Percentiles rank a stretch among this genome's conserved stretches.
Conservation (phyloP, 495 filamentous ascomycete genomes). For the Penicillium steckii region DNA sequence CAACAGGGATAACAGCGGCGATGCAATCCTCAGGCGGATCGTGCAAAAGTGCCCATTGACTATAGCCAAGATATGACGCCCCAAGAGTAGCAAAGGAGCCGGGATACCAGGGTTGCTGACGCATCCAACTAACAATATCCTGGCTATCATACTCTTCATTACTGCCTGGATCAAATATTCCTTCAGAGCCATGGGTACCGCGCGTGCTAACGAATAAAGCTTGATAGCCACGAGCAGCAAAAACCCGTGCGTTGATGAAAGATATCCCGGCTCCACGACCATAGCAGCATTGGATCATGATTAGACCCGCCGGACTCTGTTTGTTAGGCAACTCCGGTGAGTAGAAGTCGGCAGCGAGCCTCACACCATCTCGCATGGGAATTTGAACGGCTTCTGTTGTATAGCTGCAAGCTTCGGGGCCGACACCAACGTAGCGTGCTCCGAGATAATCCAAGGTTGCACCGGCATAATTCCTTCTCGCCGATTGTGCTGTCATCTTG, state of each 20-base stretch:
- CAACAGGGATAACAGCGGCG: slow-evolving; percentile 23
- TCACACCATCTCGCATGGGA: slow-evolving; percentile 25
- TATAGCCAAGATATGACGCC: slow-evolving; percentile 29
- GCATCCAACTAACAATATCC: slow-evolving; percentile 34
- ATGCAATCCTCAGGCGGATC: slow-evolving; percentile 26
- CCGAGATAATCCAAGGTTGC: slow-evolving; percentile 16
- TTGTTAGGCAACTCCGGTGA: slow-evolving; percentile 11
- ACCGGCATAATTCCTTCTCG: slow-evolving; percentile 7
- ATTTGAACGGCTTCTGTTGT: slow-evolving; percentile 21
- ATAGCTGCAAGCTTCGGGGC: slow-evolving; percentile 22
- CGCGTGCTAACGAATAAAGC: slow-evolving; percentile 31
- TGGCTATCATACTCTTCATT: slow-evolving; percentile 26
- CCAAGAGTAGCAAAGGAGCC: slow-evolving; percentile 32
- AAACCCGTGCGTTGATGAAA: slow-evolving; percentile 19
- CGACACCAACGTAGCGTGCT: slow-evolving; percentile 5
- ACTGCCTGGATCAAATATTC: slow-evolving; percentile 15
- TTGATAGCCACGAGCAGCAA: slow-evolving; percentile 31
- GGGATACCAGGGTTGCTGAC: slow-evolving; percentile 33
- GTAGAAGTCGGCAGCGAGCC: slow-evolving; percentile 32
- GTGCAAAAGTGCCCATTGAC: slow-evolving; percentile 30
- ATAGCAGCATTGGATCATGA: slow-evolving; percentile 27
- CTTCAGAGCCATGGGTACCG: slow-evolving; percentile 26
- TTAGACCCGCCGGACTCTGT: slow-evolving; percentile 13
- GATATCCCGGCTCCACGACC: slow-evolving; percentile 18
- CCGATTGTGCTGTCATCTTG: slow-evolving; percentile 9